Base-by-base conservation (phyloP, 306 rosid species). In the Leucaena leucocephala region DNA sequence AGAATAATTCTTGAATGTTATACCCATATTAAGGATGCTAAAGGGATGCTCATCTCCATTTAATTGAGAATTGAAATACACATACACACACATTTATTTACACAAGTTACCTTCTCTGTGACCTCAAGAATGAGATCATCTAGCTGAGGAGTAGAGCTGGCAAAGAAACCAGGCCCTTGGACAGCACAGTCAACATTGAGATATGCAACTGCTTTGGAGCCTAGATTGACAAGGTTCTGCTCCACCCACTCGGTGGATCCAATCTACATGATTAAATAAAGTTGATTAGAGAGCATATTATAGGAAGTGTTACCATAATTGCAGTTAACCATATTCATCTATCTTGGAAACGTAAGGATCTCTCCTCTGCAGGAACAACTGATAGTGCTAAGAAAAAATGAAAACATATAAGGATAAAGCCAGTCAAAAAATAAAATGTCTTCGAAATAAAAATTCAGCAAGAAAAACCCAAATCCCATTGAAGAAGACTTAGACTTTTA, bases 211-310 rank as follows among this genome's bases (percentile, higher is more conserved):
- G 85, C 91, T 2, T 90, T 88, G 40, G 96, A 72, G 66, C 89
- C 91, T 39, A 95, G 86, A 86, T 90, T 92, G 79, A 86, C 73
- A 66, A 92, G 89, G 89, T 95, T 95, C 62, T 95, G 92, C 83
- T 95, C 98, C 77, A 95, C 98, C 98, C 98, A 95, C 79, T 95
- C 98, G 1, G 98, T 91, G 33, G 97, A 92, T 77, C 97, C 97
- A 45, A 92, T 88, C 97, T 90, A 69, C 33, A 65, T 40, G 35
- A 76, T n/a, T n/a, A 62, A 22, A 73, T 62, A 76, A 75, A 74
- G 50, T 72, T n/a, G 52, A 73, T 62, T 64, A 78, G 68, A 39
- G 45, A 44, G 16, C 78, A 54, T 64, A 21, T 71, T 71, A 35
- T 68, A 75, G 48, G 79, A 77, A 69, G 34, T 27, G 67, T 76